Evolutionary conservation across 1,284 basidiomycete species (phyloP).

Genomic region (Gomphus bonarii): DNA sequence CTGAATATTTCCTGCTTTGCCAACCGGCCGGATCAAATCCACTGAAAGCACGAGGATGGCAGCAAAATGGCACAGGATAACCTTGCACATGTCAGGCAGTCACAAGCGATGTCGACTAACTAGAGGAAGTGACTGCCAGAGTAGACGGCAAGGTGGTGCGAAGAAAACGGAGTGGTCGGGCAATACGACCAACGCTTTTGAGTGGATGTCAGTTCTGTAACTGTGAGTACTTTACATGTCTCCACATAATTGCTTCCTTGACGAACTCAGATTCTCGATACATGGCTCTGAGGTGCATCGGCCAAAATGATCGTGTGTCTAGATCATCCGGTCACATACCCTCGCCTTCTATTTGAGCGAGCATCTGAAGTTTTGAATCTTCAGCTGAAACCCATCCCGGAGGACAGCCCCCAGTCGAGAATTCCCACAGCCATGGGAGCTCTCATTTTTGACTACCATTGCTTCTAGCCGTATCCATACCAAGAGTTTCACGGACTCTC

Average conservation of each 20-base stretch:
- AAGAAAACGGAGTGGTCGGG: constrained; percentile 49
- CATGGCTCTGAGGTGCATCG: constrained; percentile 14
- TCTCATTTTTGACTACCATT: constrained; percentile 30
- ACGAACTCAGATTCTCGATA: constrained; percentile 24
- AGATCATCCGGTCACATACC: constrained; percentile 15
- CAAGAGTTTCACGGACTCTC: constrained; percentile 49
- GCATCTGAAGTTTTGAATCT: constrained; percentile 43
- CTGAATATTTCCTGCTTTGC: not conserved
- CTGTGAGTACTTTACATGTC: constrained; percentile 9
- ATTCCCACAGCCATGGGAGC: constrained; percentile 50
- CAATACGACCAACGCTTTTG: constrained; percentile 51
- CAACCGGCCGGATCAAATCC: constrained; percentile 7
- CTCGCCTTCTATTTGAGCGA: constrained; percentile 26
- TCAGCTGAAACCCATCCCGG: constrained; percentile 46
- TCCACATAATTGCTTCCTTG: constrained; percentile 10
- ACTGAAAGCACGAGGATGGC: constrained; percentile 7
- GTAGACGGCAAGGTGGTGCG: constrained; percentile 43
- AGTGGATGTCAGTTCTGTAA: not conserved
- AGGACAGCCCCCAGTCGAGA: constrained; percentile 67
- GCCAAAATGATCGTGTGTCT: constrained; percentile 13
- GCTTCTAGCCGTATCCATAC: constrained; percentile 17
- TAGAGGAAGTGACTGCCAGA: constrained; percentile 30
- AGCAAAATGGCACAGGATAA: not conserved
- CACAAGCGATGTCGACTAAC: constrained; percentile 14
- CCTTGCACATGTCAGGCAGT: not conserved